phyloP scores from a whole-genome alignment of 1,284 basidiomycete species.

The Irpex rosettiformis region DNA sequence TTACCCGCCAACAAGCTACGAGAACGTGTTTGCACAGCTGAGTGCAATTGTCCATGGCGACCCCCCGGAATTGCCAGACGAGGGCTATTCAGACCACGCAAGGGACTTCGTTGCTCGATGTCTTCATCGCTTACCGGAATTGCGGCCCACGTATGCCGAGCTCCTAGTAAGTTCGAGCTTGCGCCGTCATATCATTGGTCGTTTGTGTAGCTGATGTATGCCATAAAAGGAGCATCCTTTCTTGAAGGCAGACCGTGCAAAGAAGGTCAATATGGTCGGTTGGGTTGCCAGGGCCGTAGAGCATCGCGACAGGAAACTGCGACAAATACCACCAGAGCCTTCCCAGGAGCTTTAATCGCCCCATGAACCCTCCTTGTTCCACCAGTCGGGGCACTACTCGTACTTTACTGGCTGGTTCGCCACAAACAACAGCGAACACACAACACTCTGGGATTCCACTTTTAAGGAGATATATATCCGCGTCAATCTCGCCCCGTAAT shows the following conservation, averaged over 20 bases:
- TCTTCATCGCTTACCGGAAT: constrained; percentile 74
- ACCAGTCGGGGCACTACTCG: neutral
- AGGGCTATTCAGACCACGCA: constrained; percentile 44
- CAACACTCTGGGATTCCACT: neutral
- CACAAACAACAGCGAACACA: neutral
- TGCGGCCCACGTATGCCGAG: constrained; percentile 82
- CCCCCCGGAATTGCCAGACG: constrained; percentile 77
- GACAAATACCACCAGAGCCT: constrained; percentile 16
- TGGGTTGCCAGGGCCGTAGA: constrained; percentile 75
- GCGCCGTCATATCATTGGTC: constrained; percentile 2
- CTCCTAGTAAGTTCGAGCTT: constrained; percentile 49
- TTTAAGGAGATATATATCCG: neutral
- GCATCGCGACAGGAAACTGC: constrained; percentile 23
- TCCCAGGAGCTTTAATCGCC: neutral
- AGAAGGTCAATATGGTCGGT: constrained; percentile 75
- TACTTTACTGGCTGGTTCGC: neutral
- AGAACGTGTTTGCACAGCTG: constrained; percentile 95
- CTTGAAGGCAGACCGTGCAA: constrained; percentile 49
- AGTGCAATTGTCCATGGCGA: constrained; percentile 96
- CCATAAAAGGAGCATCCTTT: constrained; percentile 63
- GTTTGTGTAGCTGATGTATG: constrained; percentile 1
- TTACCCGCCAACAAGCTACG: constrained; percentile 97
- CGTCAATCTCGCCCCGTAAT: neutral
- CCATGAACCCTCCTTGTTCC: too few species aligned
- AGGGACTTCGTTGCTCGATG: constrained; percentile 62